phyloP scores from a whole-genome alignment of 2,329 filamentous ascomycete genomes.

The Aphanoascus verrucosus region DNA sequence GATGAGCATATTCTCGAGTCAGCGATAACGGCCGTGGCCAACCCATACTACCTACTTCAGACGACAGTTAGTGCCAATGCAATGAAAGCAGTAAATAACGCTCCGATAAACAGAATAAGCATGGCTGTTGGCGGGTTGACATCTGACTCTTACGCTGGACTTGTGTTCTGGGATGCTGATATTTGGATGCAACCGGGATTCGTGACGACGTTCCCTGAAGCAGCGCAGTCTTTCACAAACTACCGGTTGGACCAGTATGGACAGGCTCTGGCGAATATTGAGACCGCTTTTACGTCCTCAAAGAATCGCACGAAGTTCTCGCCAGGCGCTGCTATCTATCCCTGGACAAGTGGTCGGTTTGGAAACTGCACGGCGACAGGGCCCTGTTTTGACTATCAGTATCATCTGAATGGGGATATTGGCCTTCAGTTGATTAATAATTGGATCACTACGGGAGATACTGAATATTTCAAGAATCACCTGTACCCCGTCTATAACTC shows the following conservation, averaged over 20 bases:
- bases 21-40: conserved; percentile 39
- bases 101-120: conserved; percentile 49
- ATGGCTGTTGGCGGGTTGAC: conserved; percentile 58
- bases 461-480: conserved; percentile 43
- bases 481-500: conserved; percentile 56
- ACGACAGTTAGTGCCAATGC: conserved; percentile 46
- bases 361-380: conserved; percentile 58
- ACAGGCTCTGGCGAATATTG: conserved; percentile 51
- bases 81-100: conserved; percentile 39
- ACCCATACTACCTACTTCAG: conserved; percentile 40
- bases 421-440: conserved; percentile 52
- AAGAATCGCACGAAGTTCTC: conserved; percentile 51
- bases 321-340: conserved; percentile 49
- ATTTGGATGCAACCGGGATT: conserved; percentile 60
- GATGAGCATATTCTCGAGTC: conserved; percentile 48
- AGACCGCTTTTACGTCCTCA: conserved; percentile 46
- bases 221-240: conserved; percentile 52
- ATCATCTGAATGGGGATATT: conserved; percentile 61
- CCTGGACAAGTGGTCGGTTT: conserved; percentile 57
- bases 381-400: conserved; percentile 60
- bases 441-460: conserved; percentile 50
- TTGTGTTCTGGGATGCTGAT: conserved; percentile 57
- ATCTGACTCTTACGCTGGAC: conserved; percentile 56
- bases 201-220: conserved; percentile 52
- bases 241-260: conserved; percentile 50